Percentiles rank a stretch among this genome's conserved stretches.
phyloP scores from a whole-genome alignment of 2,329 filamentous ascomycete species.

The Monilinia fructigena region DNA sequence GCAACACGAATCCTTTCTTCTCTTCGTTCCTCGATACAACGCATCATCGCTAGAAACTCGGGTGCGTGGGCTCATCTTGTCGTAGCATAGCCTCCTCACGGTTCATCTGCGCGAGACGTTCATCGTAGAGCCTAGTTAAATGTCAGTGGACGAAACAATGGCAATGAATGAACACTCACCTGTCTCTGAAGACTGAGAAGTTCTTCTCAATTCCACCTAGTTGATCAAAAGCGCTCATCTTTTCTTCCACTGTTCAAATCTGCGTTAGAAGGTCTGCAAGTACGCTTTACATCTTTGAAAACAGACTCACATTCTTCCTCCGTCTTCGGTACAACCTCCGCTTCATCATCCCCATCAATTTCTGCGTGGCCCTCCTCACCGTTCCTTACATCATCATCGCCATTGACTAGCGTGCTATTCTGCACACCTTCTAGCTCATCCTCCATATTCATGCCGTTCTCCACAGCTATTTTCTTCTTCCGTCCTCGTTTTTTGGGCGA shows the following conservation, averaged over 20 bases:
- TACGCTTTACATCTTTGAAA: not conserved
- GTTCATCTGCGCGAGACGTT: constrained; percentile 80
- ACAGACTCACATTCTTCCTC: constrained; percentile 61
- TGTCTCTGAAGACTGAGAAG: constrained; percentile 81
- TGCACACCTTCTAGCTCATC: constrained; percentile 29
- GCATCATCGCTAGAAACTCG: constrained; percentile 86
- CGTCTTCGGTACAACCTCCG: constrained; percentile 57
- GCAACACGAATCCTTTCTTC: constrained; percentile 77
- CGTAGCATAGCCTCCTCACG: constrained; percentile 62
- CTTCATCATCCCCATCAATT: constrained; percentile 54
- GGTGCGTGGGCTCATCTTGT: constrained; percentile 69
- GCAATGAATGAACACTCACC: constrained; percentile 49
- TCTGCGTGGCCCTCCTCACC: constrained; percentile 53
- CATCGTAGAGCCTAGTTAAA: constrained; percentile 71
- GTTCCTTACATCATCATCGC: constrained; percentile 42
- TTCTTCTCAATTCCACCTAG: constrained; percentile 80
- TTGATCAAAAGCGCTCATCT: constrained; percentile 76
- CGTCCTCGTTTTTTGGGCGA: constrained; percentile 41
- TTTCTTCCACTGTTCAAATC: constrained; percentile 64
- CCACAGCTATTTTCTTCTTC: constrained; percentile 40
- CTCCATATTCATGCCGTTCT: constrained; percentile 34
- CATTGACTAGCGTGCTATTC: constrained; percentile 33
- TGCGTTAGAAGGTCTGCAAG: constrained; percentile 10
- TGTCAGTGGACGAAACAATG: constrained; percentile 30
- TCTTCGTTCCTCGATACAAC: constrained; percentile 78